These are phyloP conservation scores for Boletus edulis DNA, from an alignment of 768 basidiomycete species.

Conservation along the genomic window DNA sequence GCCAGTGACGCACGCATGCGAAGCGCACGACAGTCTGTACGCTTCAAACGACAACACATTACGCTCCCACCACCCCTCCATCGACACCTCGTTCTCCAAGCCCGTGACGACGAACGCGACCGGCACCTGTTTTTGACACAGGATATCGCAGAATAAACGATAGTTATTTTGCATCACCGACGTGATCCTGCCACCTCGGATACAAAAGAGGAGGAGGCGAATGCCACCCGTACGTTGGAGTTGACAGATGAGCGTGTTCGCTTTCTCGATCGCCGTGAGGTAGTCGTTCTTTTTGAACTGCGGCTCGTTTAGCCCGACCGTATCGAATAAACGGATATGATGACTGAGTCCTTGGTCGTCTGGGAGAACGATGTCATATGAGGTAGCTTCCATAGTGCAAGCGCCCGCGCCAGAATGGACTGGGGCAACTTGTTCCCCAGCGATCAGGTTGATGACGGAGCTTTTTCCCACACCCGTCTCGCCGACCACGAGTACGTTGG, in stretches of 20 bases:
- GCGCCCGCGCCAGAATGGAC: constrained; percentile 32
- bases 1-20: constrained; percentile 41
- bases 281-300: constrained; percentile 20
- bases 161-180: constrained; percentile 31
- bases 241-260: constrained; percentile 34
- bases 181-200: constrained; percentile 33
- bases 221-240: constrained; percentile 32
- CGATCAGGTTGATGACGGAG: constrained; percentile 40
- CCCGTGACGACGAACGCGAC: constrained; percentile 32
- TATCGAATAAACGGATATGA: constrained; percentile 33
- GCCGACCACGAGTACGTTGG: constrained; percentile 39
- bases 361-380: constrained; percentile 26
- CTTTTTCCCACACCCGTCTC: constrained; percentile 38
- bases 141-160: constrained; percentile 26
- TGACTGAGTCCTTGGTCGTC: constrained; percentile 14
- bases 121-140: constrained; percentile 32
- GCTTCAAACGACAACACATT: constrained; percentile 33
- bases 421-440: constrained; percentile 23
- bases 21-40: constrained; percentile 22
- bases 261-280: constrained; percentile 30
- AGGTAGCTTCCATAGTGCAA: constrained; percentile 33
- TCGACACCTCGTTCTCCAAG: constrained; percentile 31
- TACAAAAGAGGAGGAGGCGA: constrained; percentile 32
- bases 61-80: constrained; percentile 35
- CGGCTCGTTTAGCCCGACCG: constrained; percentile 32